These are phyloP conservation scores for Kitagawia praeruptora DNA, from an alignment of 129 eudicot species.

Conservation along the genomic window DNA sequence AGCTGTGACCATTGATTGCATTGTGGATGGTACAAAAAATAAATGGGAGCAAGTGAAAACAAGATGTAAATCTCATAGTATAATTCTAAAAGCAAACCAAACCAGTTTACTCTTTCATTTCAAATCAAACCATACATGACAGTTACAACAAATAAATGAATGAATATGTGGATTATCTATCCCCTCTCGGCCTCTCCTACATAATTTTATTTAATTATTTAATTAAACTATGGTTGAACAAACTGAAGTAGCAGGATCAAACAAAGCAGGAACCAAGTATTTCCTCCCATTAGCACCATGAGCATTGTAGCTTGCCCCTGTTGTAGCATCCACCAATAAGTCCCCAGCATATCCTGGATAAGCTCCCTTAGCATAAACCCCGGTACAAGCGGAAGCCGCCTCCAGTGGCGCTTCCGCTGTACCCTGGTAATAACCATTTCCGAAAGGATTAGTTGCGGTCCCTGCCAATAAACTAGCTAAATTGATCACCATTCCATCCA, in stretches of 20 bases:
- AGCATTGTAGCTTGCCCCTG: constrained; percentile 23
- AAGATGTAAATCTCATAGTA: background rate
- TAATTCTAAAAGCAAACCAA: constrained; percentile 1
- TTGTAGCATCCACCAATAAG: constrained; percentile 15
- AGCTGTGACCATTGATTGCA: background rate
- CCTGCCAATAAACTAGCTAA: constrained; percentile 32
- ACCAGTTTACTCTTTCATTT: constrained; percentile 6
- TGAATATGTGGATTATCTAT: background rate
- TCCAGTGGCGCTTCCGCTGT: constrained; percentile 24
- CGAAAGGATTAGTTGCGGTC: constrained; percentile 26
- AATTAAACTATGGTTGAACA: constrained; percentile 12
- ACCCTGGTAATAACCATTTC: constrained; percentile 10
- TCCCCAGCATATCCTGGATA: constrained; percentile 44
- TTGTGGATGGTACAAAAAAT: background rate
- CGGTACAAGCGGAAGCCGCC: constrained; percentile 40
- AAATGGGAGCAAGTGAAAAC: background rate
- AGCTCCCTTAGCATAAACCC: constrained; percentile 32
- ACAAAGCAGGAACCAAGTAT: constrained; percentile 25
- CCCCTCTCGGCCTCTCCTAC: background rate
- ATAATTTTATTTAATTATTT: background rate
- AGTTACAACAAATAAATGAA: background rate
- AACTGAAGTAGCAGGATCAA: constrained; percentile 13
- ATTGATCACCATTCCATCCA: constrained; percentile 38
- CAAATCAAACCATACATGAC: background rate
- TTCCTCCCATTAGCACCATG: constrained; percentile 21